phyloP scores from a whole-genome alignment of 768 basidiomycete species.

The Termitomyces sp. region DNA sequence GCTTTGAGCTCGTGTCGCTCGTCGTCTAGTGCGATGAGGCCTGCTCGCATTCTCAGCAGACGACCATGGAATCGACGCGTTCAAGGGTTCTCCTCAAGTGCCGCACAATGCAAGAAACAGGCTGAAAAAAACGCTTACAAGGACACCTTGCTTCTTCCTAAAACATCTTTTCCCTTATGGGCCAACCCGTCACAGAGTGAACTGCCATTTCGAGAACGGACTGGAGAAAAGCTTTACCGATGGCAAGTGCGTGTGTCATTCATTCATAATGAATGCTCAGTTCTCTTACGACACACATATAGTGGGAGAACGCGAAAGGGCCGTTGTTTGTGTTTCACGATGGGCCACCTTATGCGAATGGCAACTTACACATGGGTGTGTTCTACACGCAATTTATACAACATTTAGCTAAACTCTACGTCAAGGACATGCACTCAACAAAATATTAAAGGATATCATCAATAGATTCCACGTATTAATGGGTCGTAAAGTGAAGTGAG shows the following conservation, averaged over 20 bases:
- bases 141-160: conserved; percentile 72
- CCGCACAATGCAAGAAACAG: conserved; percentile 1
- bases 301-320: conserved; percentile 64
- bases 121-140: conserved; percentile 36
- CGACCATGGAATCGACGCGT: conserved; percentile 8
- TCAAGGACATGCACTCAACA: conserved; percentile 91
- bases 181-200: conserved; percentile 61
- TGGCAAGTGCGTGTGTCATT: conserved; percentile 55
- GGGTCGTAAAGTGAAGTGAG: conserved; percentile 80
- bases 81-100: conserved; percentile 5
- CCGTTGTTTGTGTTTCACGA: conserved; percentile 86
- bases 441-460: conserved; percentile 93
- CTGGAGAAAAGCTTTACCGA: conserved; percentile 68
- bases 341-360: conserved; percentile 97
- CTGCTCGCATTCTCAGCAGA: not conserved
- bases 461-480: conserved; percentile 80
- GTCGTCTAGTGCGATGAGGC: conserved; percentile 3
- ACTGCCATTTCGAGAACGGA: conserved; percentile 48
- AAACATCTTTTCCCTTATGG: conserved; percentile 74
- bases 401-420: not conserved
- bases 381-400: not conserved
- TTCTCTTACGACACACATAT: not conserved
- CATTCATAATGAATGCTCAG: not conserved
- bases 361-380: conserved; percentile 89
- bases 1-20: not conserved